Base-by-base conservation (phyloP, 2,329 filamentous ascomycete species). In the Gnomoniopsis sp. region DNA sequence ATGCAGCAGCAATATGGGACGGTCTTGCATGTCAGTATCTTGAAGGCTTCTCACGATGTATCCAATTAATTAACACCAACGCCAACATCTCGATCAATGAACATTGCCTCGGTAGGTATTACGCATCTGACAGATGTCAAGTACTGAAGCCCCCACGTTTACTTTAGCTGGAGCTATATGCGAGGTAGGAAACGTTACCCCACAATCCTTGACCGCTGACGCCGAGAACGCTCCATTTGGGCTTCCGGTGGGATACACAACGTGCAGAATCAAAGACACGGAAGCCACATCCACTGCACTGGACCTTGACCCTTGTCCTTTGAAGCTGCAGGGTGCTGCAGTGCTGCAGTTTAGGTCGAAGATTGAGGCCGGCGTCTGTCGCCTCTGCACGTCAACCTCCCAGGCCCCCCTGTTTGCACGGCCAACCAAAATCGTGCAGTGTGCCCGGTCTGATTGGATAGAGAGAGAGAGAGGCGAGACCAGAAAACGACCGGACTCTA, bases 131-230 rank as follows among this genome's bases (percentile, higher is more conserved):
- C 26, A 30, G 26, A 30, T 30, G 26, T 8, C 26, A 30, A 30
- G 26, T 8, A 8, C 26, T 30, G 8, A 30, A 30, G 26, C 50
- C 50, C 36, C 12, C 50, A 23, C 50, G 38, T 26, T 23, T 23
- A 22, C 46, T 48, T 14, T 15, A 15, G 15, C n/a, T 22, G 15
- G 26, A 30, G 26, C 26, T 30, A 8, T 30, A 8, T 30, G 26
- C 26, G 26, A 23, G 15, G 47, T 49, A 49, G 53, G 55, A 49
- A 52, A 26, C 30, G 33, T 52, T 63, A 63, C 62, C 60, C 62
- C 62, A 60, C 60, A 62, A 44, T 62, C 49, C 53, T 44, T 63
- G 60, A 59, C 62, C 62, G 62, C 62, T 57, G 57, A 62, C 26
- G 26, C 26, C 26, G 8, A 30, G 8, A 38, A 58, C 53, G 23